Evolutionary conservation across 169 alveolate genomes (phyloP), one percentile per base, ranked within the genome.

Genomic region (Hammondia hammondi): DNA sequence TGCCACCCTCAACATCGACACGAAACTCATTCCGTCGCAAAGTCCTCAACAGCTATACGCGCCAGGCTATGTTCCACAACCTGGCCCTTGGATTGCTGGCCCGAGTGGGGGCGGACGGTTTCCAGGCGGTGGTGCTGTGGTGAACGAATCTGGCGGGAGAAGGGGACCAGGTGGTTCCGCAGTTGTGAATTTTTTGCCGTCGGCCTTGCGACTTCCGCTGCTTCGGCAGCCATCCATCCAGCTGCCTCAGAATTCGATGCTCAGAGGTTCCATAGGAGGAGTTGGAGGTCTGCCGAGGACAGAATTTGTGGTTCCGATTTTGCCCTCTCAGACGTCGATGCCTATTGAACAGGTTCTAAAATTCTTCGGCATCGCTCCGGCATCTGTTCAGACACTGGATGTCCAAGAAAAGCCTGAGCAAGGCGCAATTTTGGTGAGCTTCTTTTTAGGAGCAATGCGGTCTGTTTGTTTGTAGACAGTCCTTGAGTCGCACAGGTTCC

Each of bases 1-100:
- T 32, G 88, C 67, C 88, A 17, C 88, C 24, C 52, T 81, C 52
- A 14, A 21, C 27, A 81, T 81, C 48, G 88, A 81, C 9, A 81
- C 88, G 35, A 32, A 45, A n/a, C 85, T 73, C 43, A 35, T 73
- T 73, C 46, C 85, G 85, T 32, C 85, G 85, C 85, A 73, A 35
- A 29, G 19, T 32, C 35, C 43, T 17, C 85, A 73, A 35, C 85
- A 73, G 43, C 85, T 73, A 14, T 73, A 73, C 85, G 37, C 85
- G 10, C 85, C 85, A 35, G 85, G 10, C 43, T 7, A 73, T 1
- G 85, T 73, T 73, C 85, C 85, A 10, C 85, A 73, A 35, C 46
- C 85, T 24, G 85, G 85, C 14, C 46, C 85, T 32, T 73, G 85
- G 85, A 12, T 73, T 35, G 32, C 46, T n/a, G 85, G 85, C 43